Base-by-base conservation (phyloP, 169 alveolate species). In the Eimeria falciformis region DNA sequence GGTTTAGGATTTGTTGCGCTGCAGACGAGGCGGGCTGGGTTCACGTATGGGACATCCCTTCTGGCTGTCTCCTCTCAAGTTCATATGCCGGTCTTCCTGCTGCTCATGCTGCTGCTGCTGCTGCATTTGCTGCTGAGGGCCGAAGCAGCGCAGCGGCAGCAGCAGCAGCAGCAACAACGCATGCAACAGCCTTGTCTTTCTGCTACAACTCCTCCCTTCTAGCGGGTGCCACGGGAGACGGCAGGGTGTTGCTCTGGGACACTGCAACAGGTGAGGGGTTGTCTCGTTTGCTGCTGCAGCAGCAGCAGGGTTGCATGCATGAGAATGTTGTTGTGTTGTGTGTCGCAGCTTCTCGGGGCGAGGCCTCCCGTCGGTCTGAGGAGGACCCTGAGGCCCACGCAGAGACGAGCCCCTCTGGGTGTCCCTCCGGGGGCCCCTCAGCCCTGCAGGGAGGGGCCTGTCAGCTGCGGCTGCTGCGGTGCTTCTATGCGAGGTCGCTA, bases 161-260 rank as follows among this genome's bases (percentile, higher is more conserved):
- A 62, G 73, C 73, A 62, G 73, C 73, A 62, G 73, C 73, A 0
- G n/a, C 73, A 62, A 29, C n/a, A 62, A 62, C 73, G 33, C 25
- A 62, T n/a, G 79, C 79, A 1, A 27, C 40, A 47, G 6, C 79
- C 12, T 78, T 82, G 43, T 40, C 66, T 12, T 82, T 82, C 45
- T 82, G 90, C 56, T 43, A 58, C 78, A 69, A 69, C 40, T 82
- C 90, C 25, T 33, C 78, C 45, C 79, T 82, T 17, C 90, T 82
- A 33, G 90, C 90, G n/a, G 56, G 77, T 7, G 78, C 90, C 18
- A 23, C 66, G 21, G 46, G 27, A 27, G 78, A 82, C 62, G 90
- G 90, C 46, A 55, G 77, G 3, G 90, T 82, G 33, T 25, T 69
- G 17, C 78, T 82, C 66, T 82, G 77, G 79, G 90, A 82, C 43